Evolutionary conservation across 2,329 filamentous ascomycete species (phyloP), one percentile per base, ranked within the genome.

Genomic region (Colletotrichum liriopes): DNA sequence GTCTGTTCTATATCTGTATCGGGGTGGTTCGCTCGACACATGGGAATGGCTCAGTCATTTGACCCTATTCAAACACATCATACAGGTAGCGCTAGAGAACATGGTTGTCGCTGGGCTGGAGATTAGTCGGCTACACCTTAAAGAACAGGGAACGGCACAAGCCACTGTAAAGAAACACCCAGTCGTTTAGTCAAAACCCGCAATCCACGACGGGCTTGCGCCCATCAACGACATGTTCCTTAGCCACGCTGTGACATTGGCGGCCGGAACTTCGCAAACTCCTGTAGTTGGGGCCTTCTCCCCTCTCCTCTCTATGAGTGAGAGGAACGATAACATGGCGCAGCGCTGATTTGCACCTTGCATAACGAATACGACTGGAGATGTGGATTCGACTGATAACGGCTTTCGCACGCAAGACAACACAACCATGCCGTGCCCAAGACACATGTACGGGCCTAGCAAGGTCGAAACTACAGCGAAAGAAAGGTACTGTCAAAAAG

Each of bases 301-400:
- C 8, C 52, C 18, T 29, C 20, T 8, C n/a, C 11, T 20, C 6
- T 12, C 14, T 32, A 23, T 16, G 43, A 29, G 29, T 18, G 23
- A 51, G 7, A 49, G 23, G 29, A 51, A 37, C 6, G 45, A 62
- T 62, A 20, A 39, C 32, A 39, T 51, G 14, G 45, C 23, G 16
- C 32, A 37, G 14, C 18, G 32, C 45, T 41, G 45, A 39, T 37
- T 29, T 51, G 45, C 32, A 45, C n/a, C 35, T 52, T 52, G 45
- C 41, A 65, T 39, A 54, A 56, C 43, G 32, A 51, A 7, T n/a
- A 7, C 52, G 45, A 56, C 32, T 14, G 29, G 16, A 43, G 41
- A 29, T 54, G 61, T 54, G 62, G 61, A 37, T 54, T 66, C 23
- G 29, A 47, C 26, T 29, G 45, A 67, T 55, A 60, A 45, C 45